Base-by-base conservation (phyloP, 176 grass and related monocot genomes). In the Metroxylon sagu region DNA sequence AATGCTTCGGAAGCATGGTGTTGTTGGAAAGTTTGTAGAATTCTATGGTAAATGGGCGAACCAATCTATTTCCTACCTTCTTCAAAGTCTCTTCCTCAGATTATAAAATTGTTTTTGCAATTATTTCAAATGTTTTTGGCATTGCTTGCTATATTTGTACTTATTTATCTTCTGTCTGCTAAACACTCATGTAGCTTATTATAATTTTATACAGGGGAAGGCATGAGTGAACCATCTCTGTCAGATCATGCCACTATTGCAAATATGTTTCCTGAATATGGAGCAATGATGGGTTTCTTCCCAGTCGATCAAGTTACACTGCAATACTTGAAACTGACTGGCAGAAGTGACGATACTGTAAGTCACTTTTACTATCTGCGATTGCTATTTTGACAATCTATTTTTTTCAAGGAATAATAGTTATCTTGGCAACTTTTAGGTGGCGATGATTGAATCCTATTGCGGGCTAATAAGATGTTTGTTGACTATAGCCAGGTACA, bases 231-330 rank as follows among this genome's bases (percentile, higher is more conserved):
- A 69, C 50, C 90, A 52, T 90, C 86, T 59, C 80, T 95, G 58
- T 86, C 91, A 52, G 91, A 95, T 83, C 81, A 86, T 57, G 91
- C 91, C 54, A 95, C 91, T 62, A 95, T 95, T 29, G 91, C 91
- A 71, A 95, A 95, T 69, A 95, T 95, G 91, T 90, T 86, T 61
- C 91, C 86, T 18, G 91, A 95, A 77, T 95, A 95, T 79, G 91
- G 91, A 55, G 91, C 91, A 67, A 95, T 86, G 64, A 95, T 95
- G 91, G 91, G 91, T 76, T 95, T 95, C 80, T 95, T 95, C 67
- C 91, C 91, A 29, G 91, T 95, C 67, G 91, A 95, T 19, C 75
- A 54, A 54, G 85, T 86, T 67, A 80, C 87, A 50, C 64, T 97
- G 63, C 82, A 97, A n/a, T 97, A 97, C 76, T 75, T 97, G 69